These are phyloP conservation scores for Hortaea werneckii DNA, from an alignment of 2,329 filamentous ascomycete species.

Conservation along the genomic window DNA sequence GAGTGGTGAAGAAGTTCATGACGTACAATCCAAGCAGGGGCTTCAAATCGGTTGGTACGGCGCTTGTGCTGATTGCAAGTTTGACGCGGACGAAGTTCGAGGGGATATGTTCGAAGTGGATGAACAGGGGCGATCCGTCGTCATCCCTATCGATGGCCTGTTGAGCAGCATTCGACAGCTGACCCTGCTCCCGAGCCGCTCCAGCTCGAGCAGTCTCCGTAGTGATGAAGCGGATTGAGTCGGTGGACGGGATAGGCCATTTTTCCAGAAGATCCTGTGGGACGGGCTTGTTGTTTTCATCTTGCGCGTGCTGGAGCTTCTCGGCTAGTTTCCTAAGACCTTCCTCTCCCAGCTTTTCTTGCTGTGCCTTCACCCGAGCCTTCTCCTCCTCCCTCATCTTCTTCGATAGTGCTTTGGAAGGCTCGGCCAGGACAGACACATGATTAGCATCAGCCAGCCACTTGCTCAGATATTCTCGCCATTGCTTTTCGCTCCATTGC, in stretches of 20 bases:
- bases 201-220: conserved; percentile 78
- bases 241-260: conserved; percentile 73
- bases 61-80: conserved; percentile 67
- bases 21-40: conserved; percentile 76
- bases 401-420: conserved; percentile 67
- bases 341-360: conserved; percentile 67
- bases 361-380: conserved; percentile 66
- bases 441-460: conserved; percentile 82
- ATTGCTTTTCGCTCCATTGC: conserved; percentile 72
- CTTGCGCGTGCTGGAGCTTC: conserved; percentile 72
- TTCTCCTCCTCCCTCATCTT: conserved; percentile 76
- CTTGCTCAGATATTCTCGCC: conserved; percentile 69
- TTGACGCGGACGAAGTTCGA: conserved; percentile 86
- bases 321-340: conserved; percentile 66
- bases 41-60: conserved; percentile 70
- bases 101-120: conserved; percentile 93
- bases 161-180: conserved; percentile 60
- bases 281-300: conserved; percentile 79
- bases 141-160: conserved; percentile 61
- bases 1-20: conserved; percentile 91
- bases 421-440: conserved; percentile 78
- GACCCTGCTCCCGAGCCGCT: conserved; percentile 61
- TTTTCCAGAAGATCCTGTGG: conserved; percentile 69
- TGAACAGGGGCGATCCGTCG: conserved; percentile 58
- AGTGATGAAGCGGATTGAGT: conserved; percentile 91